These are phyloP conservation scores for Picochlorum sp. DNA, from an alignment of 139 green algal genomes.

Conservation along the genomic window DNA sequence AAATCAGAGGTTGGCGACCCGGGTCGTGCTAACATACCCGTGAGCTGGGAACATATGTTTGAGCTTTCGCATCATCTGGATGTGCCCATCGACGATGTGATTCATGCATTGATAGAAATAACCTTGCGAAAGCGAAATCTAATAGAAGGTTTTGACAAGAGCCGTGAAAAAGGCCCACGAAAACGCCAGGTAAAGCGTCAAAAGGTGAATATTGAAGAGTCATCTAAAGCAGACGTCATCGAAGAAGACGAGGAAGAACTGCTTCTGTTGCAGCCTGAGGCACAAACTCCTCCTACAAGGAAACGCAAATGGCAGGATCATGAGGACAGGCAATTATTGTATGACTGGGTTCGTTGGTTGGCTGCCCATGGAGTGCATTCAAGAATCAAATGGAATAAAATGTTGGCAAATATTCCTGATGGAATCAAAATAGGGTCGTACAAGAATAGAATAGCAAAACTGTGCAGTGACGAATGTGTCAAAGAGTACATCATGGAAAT, in stretches of 20 bases:
- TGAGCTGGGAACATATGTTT: not conserved
- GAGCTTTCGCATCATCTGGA: slow-evolving; percentile 4
- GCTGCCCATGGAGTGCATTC: no score
- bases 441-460: not conserved
- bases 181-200: not conserved
- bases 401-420: not conserved
- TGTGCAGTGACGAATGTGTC: not conserved
- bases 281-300: slow-evolving; percentile 2
- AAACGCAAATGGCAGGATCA: slow-evolving; percentile 19
- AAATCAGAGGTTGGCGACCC: not conserved
- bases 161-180: not conserved
- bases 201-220: not conserved
- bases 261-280: slow-evolving; percentile 8
- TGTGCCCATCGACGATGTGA: slow-evolving; percentile 9
- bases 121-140: not conserved
- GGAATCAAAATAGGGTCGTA: not conserved
- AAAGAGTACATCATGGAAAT: slow-evolving; percentile 1
- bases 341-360: slow-evolving; percentile 17
- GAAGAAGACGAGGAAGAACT: slow-evolving; percentile 7
- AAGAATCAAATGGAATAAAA: no score
- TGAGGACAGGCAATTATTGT: slow-evolving; percentile 27
- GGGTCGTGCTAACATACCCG: not conserved
- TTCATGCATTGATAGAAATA: not conserved
- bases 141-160: not conserved
- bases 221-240: not conserved